Conservation (phyloP, 2,329 filamentous ascomycete species). For the Cylindrodendrum hubeiense region DNA sequence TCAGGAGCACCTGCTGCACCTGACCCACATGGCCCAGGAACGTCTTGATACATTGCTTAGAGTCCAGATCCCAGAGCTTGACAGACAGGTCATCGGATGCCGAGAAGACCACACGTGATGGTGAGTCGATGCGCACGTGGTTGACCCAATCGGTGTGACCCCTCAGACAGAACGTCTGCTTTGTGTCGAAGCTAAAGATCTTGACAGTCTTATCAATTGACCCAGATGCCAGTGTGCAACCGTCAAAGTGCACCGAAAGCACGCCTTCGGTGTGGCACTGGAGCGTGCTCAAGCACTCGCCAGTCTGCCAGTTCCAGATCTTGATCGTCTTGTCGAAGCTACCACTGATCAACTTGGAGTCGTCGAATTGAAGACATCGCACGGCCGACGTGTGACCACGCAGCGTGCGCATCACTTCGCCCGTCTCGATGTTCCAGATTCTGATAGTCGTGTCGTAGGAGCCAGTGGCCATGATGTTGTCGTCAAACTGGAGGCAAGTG, state of each 20-base stretch:
- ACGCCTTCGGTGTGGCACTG: constrained; percentile 85
- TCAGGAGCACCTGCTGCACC: constrained; percentile 88
- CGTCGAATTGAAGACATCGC: constrained; percentile 91
- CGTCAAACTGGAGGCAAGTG: constrained; percentile 73
- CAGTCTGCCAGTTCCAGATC: constrained; percentile 97
- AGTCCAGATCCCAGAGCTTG: constrained; percentile 93
- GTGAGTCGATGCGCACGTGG: constrained; percentile 86
- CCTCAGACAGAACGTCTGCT: constrained; percentile 81
- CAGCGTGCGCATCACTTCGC: constrained; percentile 87
- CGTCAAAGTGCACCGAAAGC: constrained; percentile 88
- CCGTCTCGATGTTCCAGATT: constrained; percentile 94
- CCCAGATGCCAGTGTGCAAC: constrained; percentile 85
- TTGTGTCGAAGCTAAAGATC: constrained; percentile 91
- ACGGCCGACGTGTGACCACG: constrained; percentile 86
- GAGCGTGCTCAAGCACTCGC: constrained; percentile 85
- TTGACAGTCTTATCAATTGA: constrained; percentile 92
- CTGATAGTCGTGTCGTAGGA: constrained; percentile 97
- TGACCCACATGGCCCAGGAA: constrained; percentile 95
- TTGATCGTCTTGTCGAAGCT: constrained; percentile 89
- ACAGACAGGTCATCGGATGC: constrained; percentile 94
- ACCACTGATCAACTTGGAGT: constrained; percentile 90
- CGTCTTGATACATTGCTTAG: constrained; percentile 78
- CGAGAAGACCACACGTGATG: constrained; percentile 88
- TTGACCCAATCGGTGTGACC: constrained; percentile 98
- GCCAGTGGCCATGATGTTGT: constrained; percentile 91